These are phyloP conservation scores for Mallotus nudiflorus DNA, from an alignment of 345 rosid species.

Conservation along the genomic window DNA sequence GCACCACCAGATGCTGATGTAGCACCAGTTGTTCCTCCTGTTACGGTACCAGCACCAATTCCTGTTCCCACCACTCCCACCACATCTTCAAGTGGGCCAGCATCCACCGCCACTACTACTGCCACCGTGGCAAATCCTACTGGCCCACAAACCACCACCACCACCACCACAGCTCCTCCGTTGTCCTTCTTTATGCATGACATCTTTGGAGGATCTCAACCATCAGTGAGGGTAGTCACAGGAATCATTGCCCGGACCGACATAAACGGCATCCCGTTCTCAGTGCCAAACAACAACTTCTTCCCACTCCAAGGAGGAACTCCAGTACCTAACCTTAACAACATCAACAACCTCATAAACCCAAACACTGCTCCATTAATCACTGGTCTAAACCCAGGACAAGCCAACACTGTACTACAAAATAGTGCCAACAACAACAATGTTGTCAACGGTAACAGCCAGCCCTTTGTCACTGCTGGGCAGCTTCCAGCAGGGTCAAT, in stretches of 20 bases:
- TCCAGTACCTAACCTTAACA: conserved; percentile 46
- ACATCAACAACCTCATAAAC: conserved; percentile 55
- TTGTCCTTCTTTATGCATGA: conserved; percentile 85
- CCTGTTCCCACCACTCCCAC: conserved; percentile 19
- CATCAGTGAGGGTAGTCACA: conserved; percentile 74
- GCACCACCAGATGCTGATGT: conserved; percentile 18
- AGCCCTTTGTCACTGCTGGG: conserved; percentile 84
- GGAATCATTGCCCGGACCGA: conserved; percentile 78
- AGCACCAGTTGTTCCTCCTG: too few species aligned
- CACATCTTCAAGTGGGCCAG: conserved; percentile 22
- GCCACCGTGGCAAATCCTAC: conserved; percentile 23
- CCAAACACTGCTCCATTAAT: conserved; percentile 54
- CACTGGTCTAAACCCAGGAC: conserved; percentile 74
- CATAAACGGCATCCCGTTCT: conserved; percentile 77
- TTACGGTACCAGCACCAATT: not conserved
- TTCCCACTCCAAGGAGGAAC: conserved; percentile 70
- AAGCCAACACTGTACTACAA: conserved; percentile 55
- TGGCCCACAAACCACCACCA: too few species aligned
- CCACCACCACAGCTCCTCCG: conserved; percentile 18
- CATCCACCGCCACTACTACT: conserved; percentile 18
- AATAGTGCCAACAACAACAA: conserved; percentile 60
- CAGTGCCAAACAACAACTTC: conserved; percentile 61
- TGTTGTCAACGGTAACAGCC: conserved; percentile 41
- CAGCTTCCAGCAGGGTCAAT: conserved; percentile 76
- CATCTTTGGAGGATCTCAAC: conserved; percentile 66